Evolutionary conservation across 768 basidiomycete species (phyloP).

Genomic region (Tulasnella sp.): DNA sequence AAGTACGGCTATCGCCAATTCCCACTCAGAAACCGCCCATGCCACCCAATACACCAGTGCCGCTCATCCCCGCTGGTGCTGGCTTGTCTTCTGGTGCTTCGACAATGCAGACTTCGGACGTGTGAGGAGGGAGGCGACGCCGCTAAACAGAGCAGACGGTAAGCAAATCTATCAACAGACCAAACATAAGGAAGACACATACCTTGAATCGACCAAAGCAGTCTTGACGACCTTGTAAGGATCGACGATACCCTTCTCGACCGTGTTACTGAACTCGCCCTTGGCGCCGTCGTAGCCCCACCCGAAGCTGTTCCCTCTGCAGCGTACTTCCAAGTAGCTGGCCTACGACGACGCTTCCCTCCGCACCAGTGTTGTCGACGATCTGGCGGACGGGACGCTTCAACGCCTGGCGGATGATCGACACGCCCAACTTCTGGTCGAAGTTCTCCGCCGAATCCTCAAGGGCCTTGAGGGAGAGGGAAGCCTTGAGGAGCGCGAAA

Average conservation of each 20-base stretch:
- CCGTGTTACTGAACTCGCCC: conserved; percentile 93
- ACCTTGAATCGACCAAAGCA: conserved; percentile 67
- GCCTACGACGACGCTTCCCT: conserved; percentile 86
- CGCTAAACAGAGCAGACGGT: conserved; percentile 29
- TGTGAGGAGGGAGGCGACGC: conserved; percentile 93
- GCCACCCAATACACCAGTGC: conserved; percentile 49
- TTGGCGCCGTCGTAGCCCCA: conserved; percentile 87
- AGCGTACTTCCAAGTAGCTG: conserved; percentile 61
- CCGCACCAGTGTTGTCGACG: conserved; percentile 88
- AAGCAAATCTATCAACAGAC: not conserved
- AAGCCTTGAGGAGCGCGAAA: conserved; percentile 72
- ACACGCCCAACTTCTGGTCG: conserved; percentile 92
- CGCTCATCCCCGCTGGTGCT: conserved; percentile 40
- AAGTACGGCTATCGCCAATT: not conserved
- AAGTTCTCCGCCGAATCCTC: conserved; percentile 64
- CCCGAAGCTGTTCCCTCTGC: conserved; percentile 62
- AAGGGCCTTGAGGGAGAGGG: conserved; percentile 52
- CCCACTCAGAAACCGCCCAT: conserved; percentile 27
- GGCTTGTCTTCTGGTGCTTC: conserved; percentile 70
- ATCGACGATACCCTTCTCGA: conserved; percentile 87
- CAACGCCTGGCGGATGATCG: conserved; percentile 81
- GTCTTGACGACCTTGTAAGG: conserved; percentile 75
- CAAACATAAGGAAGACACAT: not conserved
- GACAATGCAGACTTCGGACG: conserved; percentile 85
- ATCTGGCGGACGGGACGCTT: conserved; percentile 78